Conservation (phyloP, 2,329 filamentous ascomycete species). For the Penicillium sp. region DNA sequence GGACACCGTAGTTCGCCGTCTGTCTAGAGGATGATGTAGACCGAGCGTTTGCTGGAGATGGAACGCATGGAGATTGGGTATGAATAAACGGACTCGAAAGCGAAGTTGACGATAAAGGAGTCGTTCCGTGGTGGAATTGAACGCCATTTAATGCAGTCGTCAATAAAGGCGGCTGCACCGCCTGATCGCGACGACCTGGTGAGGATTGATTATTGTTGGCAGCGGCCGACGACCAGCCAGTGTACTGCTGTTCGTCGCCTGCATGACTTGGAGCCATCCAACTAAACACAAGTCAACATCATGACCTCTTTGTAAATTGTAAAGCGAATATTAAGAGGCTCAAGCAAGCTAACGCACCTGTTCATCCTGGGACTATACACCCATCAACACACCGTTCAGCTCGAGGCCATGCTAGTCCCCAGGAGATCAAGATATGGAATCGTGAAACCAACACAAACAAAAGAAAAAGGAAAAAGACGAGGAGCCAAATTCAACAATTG, state of each 20-base stretch:
- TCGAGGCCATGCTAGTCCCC: conserved; percentile 30
- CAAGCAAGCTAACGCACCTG: conserved; percentile 31
- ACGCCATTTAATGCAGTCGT: conserved; percentile 41
- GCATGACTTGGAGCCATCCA: conserved; percentile 34
- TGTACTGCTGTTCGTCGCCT: conserved; percentile 34
- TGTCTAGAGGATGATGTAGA: conserved; percentile 41
- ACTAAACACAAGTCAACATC: conserved; percentile 30
- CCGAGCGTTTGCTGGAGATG: conserved; percentile 36
- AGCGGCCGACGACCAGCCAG: conserved; percentile 34
- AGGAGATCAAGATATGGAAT: conserved; percentile 17
- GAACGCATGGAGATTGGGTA: conserved; percentile 37
- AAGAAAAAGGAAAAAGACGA: neutral
- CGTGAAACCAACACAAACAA: conserved; percentile 3
- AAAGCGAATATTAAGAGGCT: conserved; percentile 3
- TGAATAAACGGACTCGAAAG: conserved; percentile 47
- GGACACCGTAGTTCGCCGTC: conserved; percentile 39
- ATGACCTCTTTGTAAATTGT: neutral
- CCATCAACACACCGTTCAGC: conserved; percentile 27
- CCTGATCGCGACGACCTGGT: conserved; percentile 44
- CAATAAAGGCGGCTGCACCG: conserved; percentile 43
- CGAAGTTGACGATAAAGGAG: conserved; percentile 45
- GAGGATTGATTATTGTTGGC: conserved; percentile 34
- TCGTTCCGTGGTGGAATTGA: conserved; percentile 40
- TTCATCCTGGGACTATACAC: conserved; percentile 36
- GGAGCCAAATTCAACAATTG: conserved; percentile 11